Conservation (phyloP, 2,329 filamentous ascomycete species). For the Knufia fluminis region DNA sequence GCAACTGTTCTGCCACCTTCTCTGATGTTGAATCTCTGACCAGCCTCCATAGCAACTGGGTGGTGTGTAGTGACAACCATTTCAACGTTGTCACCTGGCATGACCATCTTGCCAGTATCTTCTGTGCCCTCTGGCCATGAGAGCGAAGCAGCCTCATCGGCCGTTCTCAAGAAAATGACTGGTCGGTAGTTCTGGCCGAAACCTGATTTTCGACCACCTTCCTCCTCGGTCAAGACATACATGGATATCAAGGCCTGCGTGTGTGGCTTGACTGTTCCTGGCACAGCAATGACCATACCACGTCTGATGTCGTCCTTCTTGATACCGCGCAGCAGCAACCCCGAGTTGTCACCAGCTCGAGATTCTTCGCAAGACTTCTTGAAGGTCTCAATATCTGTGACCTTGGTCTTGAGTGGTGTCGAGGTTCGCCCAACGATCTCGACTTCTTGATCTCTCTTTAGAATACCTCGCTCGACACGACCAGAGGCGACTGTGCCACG, state of each 20-base stretch:
- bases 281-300: conserved; percentile 87
- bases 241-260: conserved; percentile 89
- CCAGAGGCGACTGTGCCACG: conserved; percentile 96
- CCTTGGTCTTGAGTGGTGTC: conserved; percentile 90
- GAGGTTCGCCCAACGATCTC: conserved; percentile 84
- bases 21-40: conserved; percentile 96
- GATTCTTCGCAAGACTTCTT: conserved; percentile 99
- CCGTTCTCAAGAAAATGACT: conserved; percentile 90
- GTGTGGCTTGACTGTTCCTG: conserved; percentile 76
- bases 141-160: conserved; percentile 66
- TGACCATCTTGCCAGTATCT: conserved; percentile 72
- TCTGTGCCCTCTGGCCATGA: conserved; percentile 78
- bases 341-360: conserved; percentile 94
- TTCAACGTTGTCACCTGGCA: conserved; percentile 98
- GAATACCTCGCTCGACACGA: conserved; percentile 86
- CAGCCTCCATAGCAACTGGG: conserved; percentile 78
- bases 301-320: conserved; percentile 89
- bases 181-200: conserved; percentile 96
- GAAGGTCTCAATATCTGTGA: conserved; percentile 99
- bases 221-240: conserved; percentile 95
- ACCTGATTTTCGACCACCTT: conserved; percentile 92
- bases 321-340: conserved; percentile 88
- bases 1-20: conserved; percentile 89
- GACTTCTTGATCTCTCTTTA: conserved; percentile 91
- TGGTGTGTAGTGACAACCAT: conserved; percentile 82